These are phyloP conservation scores for Macrocystidia cucumis DNA, from an alignment of 1,284 basidiomycete genomes.

Conservation along the genomic window DNA sequence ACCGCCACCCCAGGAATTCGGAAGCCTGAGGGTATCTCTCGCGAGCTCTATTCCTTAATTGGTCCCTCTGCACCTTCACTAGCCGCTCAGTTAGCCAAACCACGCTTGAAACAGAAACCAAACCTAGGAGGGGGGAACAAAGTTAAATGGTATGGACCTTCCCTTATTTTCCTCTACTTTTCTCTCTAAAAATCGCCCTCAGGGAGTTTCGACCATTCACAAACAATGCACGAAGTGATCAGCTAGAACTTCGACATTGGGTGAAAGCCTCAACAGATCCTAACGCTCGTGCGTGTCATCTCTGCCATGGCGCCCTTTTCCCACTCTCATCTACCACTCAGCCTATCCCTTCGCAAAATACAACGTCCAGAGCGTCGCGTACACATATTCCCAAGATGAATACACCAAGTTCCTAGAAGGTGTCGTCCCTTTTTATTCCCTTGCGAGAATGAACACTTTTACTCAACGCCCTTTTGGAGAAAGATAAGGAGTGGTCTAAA, in stretches of 20 bases:
- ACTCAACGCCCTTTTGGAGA: background rate
- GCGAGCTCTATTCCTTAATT: conserved; percentile 91
- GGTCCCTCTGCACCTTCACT: conserved; percentile 87
- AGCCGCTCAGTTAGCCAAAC: conserved; percentile 66
- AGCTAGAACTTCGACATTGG: conserved; percentile 63
- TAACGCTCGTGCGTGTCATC: conserved; percentile 36
- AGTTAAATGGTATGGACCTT: conserved; percentile 51
- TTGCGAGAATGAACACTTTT: background rate
- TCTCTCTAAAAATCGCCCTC: conserved; percentile 2
- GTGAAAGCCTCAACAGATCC: conserved; percentile 50
- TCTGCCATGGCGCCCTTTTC: background rate
- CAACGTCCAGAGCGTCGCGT: conserved; percentile 62
- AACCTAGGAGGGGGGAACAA: conserved; percentile 54
- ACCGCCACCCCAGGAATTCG: conserved; percentile 27
- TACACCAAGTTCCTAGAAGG: conserved; percentile 79
- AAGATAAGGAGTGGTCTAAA: conserved; percentile 85
- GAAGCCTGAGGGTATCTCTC: conserved; percentile 86
- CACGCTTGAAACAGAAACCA: conserved; percentile 84
- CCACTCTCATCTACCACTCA: background rate
- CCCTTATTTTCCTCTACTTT: background rate
- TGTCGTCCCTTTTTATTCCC: conserved; percentile 16
- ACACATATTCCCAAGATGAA: conserved; percentile 88
- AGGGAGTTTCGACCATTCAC: conserved; percentile 76
- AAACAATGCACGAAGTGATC: conserved; percentile 56
- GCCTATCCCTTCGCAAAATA: conserved; percentile 80